A percentile compares a stretch with the other conserved stretches of the same genome.
These are phyloP conservation scores for Chenopodium formosanum DNA, from an alignment of 148 eudicot species.

Conservation along the genomic window DNA sequence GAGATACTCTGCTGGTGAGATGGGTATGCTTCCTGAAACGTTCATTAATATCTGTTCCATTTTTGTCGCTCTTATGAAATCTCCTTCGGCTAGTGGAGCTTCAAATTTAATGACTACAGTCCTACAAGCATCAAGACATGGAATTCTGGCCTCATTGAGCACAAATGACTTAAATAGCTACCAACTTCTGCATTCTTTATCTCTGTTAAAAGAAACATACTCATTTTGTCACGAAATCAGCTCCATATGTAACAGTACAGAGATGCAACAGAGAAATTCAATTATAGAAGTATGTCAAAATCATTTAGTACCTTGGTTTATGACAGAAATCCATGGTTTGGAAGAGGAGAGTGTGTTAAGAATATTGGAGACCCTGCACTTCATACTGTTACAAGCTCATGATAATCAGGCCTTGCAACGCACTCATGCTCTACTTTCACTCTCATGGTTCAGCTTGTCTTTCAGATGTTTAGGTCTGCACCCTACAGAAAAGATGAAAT, in stretches of 20 bases:
- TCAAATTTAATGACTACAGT: conserved; percentile 40
- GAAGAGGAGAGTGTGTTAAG: conserved; percentile 75
- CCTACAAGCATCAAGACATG: conserved; percentile 59
- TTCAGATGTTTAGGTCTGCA: conserved; percentile 84
- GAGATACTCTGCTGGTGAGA: conserved; percentile 58
- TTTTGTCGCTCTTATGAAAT: conserved; percentile 70
- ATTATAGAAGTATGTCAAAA: conserved; percentile 56
- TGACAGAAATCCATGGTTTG: conserved; percentile 48
- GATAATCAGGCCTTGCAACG: conserved; percentile 45
- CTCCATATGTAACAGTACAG: conserved; percentile 26
- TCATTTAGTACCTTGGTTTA: conserved; percentile 84
- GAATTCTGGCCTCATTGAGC: conserved; percentile 54
- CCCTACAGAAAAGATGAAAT: conserved; percentile 72
- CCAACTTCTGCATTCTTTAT: conserved; percentile 69
- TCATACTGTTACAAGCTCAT: conserved; percentile 52
- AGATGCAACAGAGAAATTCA: conserved; percentile 37
- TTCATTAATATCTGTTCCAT: conserved; percentile 64
- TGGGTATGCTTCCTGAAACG: conserved; percentile 78
- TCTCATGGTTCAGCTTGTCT: conserved; percentile 77
- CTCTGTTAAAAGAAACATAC: conserved; percentile 79
- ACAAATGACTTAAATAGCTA: conserved; percentile 35
- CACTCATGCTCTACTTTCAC: conserved; percentile 51
- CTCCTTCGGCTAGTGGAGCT: conserved; percentile 57
- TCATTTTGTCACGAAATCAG: conserved; percentile 43
- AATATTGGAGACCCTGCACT: conserved; percentile 69